Evolutionary conservation across 2,329 filamentous ascomycete genomes (phyloP).

Genomic region (Neospermospora avenae): DNA sequence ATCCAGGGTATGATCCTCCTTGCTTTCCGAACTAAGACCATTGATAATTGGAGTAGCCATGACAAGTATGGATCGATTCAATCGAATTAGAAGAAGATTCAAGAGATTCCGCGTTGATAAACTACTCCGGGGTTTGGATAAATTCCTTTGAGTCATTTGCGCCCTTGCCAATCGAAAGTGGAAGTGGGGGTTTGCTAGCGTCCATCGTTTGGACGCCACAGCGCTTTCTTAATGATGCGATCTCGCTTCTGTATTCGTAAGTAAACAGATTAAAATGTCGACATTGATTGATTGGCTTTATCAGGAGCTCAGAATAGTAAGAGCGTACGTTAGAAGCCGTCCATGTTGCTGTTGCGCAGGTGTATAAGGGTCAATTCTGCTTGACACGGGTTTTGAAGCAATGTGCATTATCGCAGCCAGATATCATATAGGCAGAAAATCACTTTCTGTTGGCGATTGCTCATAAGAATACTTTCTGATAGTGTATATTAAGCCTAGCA

Average conservation of each 20-base stretch:
- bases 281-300: not conserved
- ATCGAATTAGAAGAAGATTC: not conserved
- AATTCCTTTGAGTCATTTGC: constrained; percentile 1
- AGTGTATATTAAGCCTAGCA: not conserved
- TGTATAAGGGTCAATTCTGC: not conserved
- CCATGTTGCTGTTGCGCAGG: no score
- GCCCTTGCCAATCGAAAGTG: constrained; percentile 6
- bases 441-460: not conserved
- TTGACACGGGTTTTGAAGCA: not conserved
- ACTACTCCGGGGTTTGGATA: not conserved
- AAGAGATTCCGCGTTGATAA: not conserved
- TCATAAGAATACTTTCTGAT: not conserved
- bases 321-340: no score
- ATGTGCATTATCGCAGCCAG: not conserved
- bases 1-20: constrained; percentile 10
- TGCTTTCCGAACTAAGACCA: constrained; percentile 12
- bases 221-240: not conserved
- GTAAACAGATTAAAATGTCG: not conserved
- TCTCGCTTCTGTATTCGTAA: not conserved
- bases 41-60: constrained; percentile 1
- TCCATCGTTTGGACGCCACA: not conserved
- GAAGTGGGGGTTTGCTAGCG: constrained; percentile 3
- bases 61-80: not conserved
- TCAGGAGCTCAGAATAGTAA: no score
- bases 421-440: no score